Evolutionary conservation across 164 flowering plant genomes (phyloP), one percentile per base, ranked within the genome.

Genomic region (Santalum album): DNA sequence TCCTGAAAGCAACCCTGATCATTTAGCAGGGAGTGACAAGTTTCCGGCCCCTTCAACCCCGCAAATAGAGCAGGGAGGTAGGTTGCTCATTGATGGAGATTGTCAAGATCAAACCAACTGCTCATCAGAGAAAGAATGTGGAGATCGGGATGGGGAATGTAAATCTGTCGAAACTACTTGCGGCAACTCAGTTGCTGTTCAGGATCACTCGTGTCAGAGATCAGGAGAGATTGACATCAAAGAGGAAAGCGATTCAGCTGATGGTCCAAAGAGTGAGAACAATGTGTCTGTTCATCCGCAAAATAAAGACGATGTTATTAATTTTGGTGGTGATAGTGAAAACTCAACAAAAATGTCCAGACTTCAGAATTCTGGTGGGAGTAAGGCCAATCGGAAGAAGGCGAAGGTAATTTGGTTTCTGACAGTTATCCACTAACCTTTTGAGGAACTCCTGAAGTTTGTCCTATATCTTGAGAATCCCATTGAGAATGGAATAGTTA

Each of bases 1-100:
- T 39, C 54, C 36, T 35, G 72, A 73, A 55, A 51, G 26, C 26
- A 57, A 65, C 49, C 46, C 46, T 23, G 76, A 73, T 27, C 75
- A 55, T 11, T 68, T 76, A 51, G 65, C 61, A 6, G 68, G 58
- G 9, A 71, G 69, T 56, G 90, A 88, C 57, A 79, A 63, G 67
- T 80, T 69, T 26, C 82, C 88, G 5, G 96, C 90, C 49, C 96
- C 96, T 26, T 78, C 89, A 39, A 86, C 95, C 48, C 97, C 97
- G 23, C 95, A 90, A 26, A 51, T 80, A 46, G 76, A 83, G 43
- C 83, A 76, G 24, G 82, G 80, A 35, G 74, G 35, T 9, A 69
- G 85, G 42, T 71, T 61, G 16, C 38, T 73, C 12, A 83, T 78
- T 66, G 79, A 81, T 53, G 77, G 70, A 19, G 80, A 79, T 53